Base-by-base conservation (phyloP, 495 filamentous ascomycete genomes). In the Tuber melanosporum region DNA sequence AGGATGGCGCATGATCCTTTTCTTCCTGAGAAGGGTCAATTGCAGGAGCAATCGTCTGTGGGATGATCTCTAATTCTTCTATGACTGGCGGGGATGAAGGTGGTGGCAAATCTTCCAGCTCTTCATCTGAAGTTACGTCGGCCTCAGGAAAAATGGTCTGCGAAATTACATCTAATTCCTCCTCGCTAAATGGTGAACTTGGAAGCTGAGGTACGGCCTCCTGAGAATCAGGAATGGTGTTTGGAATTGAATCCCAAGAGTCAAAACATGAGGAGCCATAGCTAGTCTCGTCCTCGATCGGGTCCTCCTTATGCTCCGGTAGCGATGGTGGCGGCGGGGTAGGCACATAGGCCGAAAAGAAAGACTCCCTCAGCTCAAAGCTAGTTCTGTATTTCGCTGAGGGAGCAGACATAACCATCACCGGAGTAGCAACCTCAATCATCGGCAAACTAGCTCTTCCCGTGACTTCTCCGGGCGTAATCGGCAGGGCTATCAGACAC, bases 211-310 rank as follows among this genome's bases (percentile, higher is more conserved):
- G n/a, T 26, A 72, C 22, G 8, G 39, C 36, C 22, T 49, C 42
- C 39, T 80, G 78, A 12, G 78, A 76, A 78, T 80, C 74, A 26
- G 78, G 77, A 44, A 80, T 80, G 66, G 77, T 80, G 32, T 71
- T 72, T 22, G 77, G 74, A 26, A 78, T 71, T n/a, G 78, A 80
- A 39, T 80, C 71, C 78, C 78, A 80, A n/a, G 77, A 80, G 71
- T 80, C 78, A 70, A 80, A 80, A 52, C 77, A 78, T 7, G 78
- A 80, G 45, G 78, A 79, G 26, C 73, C 78, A 80, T 80, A 80
- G 49, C 71, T 80, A 15, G 77, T 80, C n/a, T 75, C 77, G 36
- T 66, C 57, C 15, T 17, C 57, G 14, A 36, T 66, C 15, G 57
- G 26, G 3, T 36, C 57, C 26, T 66, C 57, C 57, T 57, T 6